Evolutionary conservation across 139 green algal species (phyloP).

Genomic region (Chara braunii): DNA sequence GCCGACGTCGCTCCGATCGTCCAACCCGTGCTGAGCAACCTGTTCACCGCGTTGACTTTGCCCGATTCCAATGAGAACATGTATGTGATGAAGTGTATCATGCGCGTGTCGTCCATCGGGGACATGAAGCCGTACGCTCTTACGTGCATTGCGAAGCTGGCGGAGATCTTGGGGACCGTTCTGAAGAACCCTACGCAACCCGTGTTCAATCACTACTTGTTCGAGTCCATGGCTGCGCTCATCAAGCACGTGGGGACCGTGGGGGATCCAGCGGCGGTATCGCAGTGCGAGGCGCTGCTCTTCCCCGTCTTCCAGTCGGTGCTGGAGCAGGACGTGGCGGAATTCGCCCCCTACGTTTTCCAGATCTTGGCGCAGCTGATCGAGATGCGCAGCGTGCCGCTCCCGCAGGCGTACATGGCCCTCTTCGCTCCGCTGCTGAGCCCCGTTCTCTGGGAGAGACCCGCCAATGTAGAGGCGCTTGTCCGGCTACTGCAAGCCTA

Average conservation of each 20-base stretch:
- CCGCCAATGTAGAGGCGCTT: slow-evolving; percentile 86
- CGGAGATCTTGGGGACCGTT: slow-evolving; percentile 64
- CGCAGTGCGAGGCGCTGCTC: slow-evolving; percentile 66
- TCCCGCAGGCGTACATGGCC: slow-evolving; percentile 66
- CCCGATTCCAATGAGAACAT: slow-evolving; percentile 56
- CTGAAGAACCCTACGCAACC: slow-evolving; percentile 89
- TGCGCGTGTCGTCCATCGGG: slow-evolving; percentile 10
- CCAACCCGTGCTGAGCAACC: slow-evolving; percentile 59
- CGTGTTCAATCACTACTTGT: slow-evolving; percentile 97
- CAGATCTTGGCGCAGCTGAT: slow-evolving; percentile 66
- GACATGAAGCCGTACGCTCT: slow-evolving; percentile 44
- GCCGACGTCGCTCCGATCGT: slow-evolving; percentile 60
- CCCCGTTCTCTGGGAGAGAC: slow-evolving; percentile 81
- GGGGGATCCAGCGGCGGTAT: slow-evolving; percentile 45
- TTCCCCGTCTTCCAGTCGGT: slow-evolving; percentile 92
- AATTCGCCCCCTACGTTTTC: slow-evolving; percentile 56
- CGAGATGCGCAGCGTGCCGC: slow-evolving; percentile 55
- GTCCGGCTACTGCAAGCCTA: slow-evolving; percentile 88
- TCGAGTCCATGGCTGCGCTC: slow-evolving; percentile 86
- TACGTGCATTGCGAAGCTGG: slow-evolving; percentile 51
- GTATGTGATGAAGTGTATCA: slow-evolving; percentile 34
- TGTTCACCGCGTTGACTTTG: slow-evolving; percentile 78
- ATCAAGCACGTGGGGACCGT: slow-evolving; percentile 46
- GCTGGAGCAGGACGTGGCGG: slow-evolving; percentile 61
- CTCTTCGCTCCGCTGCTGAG: slow-evolving; percentile 81